Evolutionary conservation across 192 early-diverging fungal genomes (phyloP), one percentile per base, ranked within the genome.

Genomic region (Haplosporangium gracile): DNA sequence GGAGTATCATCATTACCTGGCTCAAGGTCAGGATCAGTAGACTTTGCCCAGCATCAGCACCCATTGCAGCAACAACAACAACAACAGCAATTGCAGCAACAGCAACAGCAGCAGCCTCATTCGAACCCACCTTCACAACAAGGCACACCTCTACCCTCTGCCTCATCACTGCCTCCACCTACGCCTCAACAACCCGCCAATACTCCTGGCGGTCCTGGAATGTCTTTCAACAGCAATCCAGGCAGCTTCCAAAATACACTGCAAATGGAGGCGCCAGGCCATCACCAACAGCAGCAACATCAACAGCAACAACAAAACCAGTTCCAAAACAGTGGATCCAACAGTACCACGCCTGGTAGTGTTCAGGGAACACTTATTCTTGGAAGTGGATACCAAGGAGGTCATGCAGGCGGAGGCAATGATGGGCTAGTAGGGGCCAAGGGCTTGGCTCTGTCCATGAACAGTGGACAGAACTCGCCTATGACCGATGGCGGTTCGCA

Each of bases 1-100:
- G 82, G 82, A 29, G 18, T 82, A 13, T 40, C 72, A 1, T 77
- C 75, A n/a, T 9, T 72, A 24, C 76, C 81, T 15, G 80, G 80
- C 39, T 81, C 80, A 36, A 49, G 80, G 40, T 81, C 80, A 8
- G 76, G 76, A 20, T 83, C 82, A 51, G 75, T 82, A 0, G 82
- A 83, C 36, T 78, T 83, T 68, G 71, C 76, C 20, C 76, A 72
- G 11, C 81, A 82, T 10, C 81, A 76, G 51, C 81, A 76, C 29
- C 75, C 70, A 20, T 47, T 85, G 65, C 88, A 86, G 63, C 88
- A 82, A 72, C 45, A 60, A n/a, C 29, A 57, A 4, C 78, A 29
- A 9, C 69, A 60, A 3, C 55, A 55, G 0, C 78, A 74, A 45
- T 60, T 74, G 65, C 80, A 36, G 22, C 70, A 81, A 42, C 68